Evolutionary conservation across 2,329 filamentous ascomycete genomes (phyloP), one percentile per base, ranked within the genome.

Genomic region (Tetracladium maxilliforme): DNA sequence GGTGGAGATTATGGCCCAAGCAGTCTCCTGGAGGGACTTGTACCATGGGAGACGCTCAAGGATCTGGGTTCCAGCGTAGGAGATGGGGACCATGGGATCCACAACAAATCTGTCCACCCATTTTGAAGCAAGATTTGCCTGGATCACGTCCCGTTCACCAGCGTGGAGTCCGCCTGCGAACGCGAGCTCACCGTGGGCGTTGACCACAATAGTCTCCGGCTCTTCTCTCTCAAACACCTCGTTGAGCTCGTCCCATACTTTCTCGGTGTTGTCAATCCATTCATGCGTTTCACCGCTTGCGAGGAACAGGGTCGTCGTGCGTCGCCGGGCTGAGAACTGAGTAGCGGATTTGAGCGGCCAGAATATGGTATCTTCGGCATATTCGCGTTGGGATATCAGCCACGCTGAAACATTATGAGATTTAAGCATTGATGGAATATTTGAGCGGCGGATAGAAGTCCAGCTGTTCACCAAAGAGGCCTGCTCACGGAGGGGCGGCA

Each of bases 301-400:
- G 10, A 67, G 41, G 38, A 64, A 62, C 10, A 68, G 52, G 8
- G 58, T 47, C 0, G 60, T 60, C 3, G 60, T 62, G 18, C 58
- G 48, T n/a, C 58, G 52, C 6, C 57, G 51, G 5, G 60, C 58
- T 3, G 56, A 58, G 40, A 63, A 63, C 34, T 58, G 49, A 6
- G 39, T 44, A 5, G 51, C 51, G 12, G 45, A 40, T 33, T 61
- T 62, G 17, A 64, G 47, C 4, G 58, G 55, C 57, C 58, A 63
- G 40, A 62, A 63, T 14, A 56, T 50, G 0, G 58, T 61, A 28
- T 64, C 59, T 34, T 64, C 59, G 30, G 54, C 57, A 35, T 63
- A 61, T 33, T 64, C 58, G 24, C 52, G 53, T 40, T 64, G 57
- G 43, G 54, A 58, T 34, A 61, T 57, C 56, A n/a, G n/a, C n/a